Evolutionary conservation across 2,329 filamentous ascomycete species (phyloP).

Genomic region (Colletotrichum somersetense): DNA sequence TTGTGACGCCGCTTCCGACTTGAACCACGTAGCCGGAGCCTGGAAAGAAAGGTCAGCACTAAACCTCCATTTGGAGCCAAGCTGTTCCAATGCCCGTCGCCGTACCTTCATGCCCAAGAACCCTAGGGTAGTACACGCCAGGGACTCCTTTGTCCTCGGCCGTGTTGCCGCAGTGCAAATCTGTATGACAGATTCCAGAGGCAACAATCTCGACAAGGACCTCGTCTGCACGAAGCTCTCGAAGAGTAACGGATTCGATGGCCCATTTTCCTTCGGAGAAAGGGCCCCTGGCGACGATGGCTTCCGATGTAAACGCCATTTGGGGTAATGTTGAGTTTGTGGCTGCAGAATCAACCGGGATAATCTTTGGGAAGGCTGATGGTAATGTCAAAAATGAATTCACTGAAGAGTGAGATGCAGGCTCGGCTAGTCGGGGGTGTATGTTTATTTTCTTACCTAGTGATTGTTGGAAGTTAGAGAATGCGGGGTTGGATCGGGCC

Average conservation of each 20-base stretch:
- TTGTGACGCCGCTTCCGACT: conserved; percentile 58
- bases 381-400: not conserved
- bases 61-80: too few relatives aligned
- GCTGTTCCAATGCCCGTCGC: not conserved
- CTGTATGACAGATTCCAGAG: conserved; percentile 68
- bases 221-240: conserved; percentile 54
- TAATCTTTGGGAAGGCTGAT: not conserved
- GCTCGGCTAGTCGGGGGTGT: not conserved
- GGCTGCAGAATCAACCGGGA: not conserved
- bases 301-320: conserved; percentile 48
- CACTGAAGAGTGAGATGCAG: too few relatives aligned
- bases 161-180: conserved; percentile 59
- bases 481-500: not conserved
- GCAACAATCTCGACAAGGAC: conserved; percentile 66
- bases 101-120: conserved; percentile 67
- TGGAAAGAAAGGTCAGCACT: conserved; percentile 23
- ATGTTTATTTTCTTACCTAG: not conserved
- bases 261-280: conserved; percentile 51
- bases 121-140: conserved; percentile 45
- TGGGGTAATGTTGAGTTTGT: not conserved
- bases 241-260: conserved; percentile 48
- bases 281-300: conserved; percentile 49
- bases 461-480: not conserved
- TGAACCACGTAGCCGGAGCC: conserved; percentile 60
- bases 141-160: conserved; percentile 29